Conservation (phyloP, 1,284 basidiomycete genomes). For the Apiotrichum laibachii region DNA sequence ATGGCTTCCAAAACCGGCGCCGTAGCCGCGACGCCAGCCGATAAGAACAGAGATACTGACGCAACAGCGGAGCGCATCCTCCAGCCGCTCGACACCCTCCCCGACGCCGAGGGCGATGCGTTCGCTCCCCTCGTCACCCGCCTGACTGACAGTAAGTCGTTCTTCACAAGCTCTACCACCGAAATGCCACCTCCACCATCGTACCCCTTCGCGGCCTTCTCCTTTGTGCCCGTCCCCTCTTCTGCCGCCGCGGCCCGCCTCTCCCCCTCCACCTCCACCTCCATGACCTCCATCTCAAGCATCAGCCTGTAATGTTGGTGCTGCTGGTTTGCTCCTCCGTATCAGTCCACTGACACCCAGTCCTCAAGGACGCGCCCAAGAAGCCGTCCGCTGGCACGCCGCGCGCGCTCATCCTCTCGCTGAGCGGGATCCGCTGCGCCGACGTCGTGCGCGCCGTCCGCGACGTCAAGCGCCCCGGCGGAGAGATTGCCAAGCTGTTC, state of each 20-base stretch:
- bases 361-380: conserved; percentile 25
- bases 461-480: conserved; percentile 36
- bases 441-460: conserved; percentile 50
- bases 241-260: too few species aligned
- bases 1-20: too few species aligned
- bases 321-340: too few species aligned
- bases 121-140: conserved; percentile 16
- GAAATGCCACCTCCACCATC: too few species aligned
- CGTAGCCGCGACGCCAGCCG: too few species aligned
- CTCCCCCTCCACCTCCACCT: neutral
- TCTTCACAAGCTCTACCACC: too few species aligned
- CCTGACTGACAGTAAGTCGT: conserved; percentile 16
- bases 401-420: conserved; percentile 44
- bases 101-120: conserved; percentile 5
- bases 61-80: conserved; percentile 7
- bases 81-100: conserved; percentile 5
- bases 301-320: too few species aligned
- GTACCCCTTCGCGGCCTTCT: too few species aligned
- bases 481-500: conserved; percentile 53
- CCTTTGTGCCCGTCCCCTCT: too few species aligned
- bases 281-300: neutral
- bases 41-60: neutral
- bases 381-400: conserved; percentile 34
- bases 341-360: conserved; percentile 8
- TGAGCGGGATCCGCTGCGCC: conserved; percentile 50